Conservation (phyloP, 805 yeast species). For the Saccharomycopsis fermentans region DNA sequence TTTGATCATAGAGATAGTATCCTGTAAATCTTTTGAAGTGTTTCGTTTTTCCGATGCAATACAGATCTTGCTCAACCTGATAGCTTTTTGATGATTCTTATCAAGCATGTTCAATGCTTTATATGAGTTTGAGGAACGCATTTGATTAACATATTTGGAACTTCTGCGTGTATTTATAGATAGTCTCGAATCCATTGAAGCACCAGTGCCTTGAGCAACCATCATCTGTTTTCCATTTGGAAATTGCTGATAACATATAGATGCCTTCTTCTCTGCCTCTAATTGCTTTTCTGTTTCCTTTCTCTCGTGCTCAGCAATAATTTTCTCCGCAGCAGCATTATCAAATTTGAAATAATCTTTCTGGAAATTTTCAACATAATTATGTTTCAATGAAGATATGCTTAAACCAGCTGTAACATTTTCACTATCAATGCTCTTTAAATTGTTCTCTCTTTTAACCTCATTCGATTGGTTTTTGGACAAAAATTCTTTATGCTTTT, state of each 20-base stretch:
- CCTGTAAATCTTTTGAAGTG: background rate
- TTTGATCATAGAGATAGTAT: conserved; percentile 7
- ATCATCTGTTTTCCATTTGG: background rate
- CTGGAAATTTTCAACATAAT: background rate
- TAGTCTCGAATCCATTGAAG: conserved; percentile 1
- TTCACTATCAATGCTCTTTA: background rate
- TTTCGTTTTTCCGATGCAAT: conserved; percentile 10
- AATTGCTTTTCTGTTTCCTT: background rate
- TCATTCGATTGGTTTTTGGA: background rate
- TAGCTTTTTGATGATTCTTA: conserved; percentile 11
- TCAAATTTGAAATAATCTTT: background rate
- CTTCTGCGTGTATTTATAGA: background rate
- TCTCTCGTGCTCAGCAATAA: background rate
- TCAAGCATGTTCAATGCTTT: background rate
- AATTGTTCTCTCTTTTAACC: background rate
- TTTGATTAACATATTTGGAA: background rate
- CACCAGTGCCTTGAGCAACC: background rate
- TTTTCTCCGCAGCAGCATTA: background rate
- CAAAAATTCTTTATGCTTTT: conserved; percentile 14
- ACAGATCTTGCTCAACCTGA: conserved; percentile 15
- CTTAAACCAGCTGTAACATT: conserved; percentile 4
- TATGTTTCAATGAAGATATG: conserved; percentile 7
- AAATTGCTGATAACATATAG: background rate
- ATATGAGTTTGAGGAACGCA: background rate
- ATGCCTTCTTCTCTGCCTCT: background rate